Evolutionary conservation across 352 stramenopile species (phyloP).

Genomic region (Aphanomyces cochlioides): DNA sequence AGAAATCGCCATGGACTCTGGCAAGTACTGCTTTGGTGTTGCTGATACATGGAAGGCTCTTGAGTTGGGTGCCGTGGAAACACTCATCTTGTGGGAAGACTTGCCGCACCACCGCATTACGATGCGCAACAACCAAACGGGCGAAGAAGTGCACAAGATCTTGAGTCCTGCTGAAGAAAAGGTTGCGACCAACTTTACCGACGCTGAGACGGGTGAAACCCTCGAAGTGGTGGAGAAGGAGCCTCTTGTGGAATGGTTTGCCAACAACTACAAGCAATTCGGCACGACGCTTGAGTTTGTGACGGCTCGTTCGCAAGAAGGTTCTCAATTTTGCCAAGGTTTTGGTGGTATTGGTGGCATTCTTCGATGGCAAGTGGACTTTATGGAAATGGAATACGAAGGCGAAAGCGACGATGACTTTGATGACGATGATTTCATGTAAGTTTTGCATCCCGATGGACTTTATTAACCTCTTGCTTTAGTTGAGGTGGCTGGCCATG

Average conservation of each 20-base stretch:
- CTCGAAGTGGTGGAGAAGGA: constrained; percentile 96
- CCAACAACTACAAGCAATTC: constrained; percentile 99
- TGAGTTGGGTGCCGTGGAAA: constrained; percentile 98
- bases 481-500: constrained; percentile 1
- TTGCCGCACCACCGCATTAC: constrained; percentile 93
- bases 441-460: constrained; percentile 1
- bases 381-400: constrained; percentile 94
- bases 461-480: not conserved
- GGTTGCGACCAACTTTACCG: constrained; percentile 95
- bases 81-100: constrained; percentile 99
- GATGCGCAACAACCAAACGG: constrained; percentile 92
- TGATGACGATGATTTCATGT: constrained; percentile 82
- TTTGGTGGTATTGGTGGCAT: constrained; percentile 99
- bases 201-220: constrained; percentile 93
- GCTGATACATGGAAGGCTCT: constrained; percentile 97
- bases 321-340: constrained; percentile 98
- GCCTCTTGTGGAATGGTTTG: constrained; percentile 98
- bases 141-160: constrained; percentile 78
- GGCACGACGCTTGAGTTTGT: constrained; percentile 98
- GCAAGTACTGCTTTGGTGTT: constrained; percentile 99
- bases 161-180: constrained; percentile 84
- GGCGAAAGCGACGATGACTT: constrained; percentile 74
- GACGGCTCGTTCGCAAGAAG: not conserved
- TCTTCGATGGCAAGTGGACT: constrained; percentile 98
- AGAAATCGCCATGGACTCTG: constrained; percentile 98